Conservation (phyloP, 2,329 filamentous ascomycete genomes). For the Fusarium equiseti region DNA sequence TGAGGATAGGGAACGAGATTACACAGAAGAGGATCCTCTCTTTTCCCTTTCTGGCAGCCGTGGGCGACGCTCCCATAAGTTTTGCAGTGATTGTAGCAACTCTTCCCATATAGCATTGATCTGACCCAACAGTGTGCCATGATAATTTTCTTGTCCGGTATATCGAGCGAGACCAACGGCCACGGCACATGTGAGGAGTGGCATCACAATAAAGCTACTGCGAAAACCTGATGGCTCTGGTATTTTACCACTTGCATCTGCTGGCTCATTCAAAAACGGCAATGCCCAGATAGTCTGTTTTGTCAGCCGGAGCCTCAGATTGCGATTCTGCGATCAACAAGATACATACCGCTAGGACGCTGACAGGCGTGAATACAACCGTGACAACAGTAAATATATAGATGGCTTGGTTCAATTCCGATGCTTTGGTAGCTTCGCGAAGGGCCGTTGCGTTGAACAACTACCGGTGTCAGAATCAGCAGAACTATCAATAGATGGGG, state of each 20-base stretch:
- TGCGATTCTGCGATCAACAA: too few species aligned
- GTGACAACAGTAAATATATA: neutral
- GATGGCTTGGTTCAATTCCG: neutral
- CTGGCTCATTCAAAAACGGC: neutral
- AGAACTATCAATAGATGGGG: accelerated
- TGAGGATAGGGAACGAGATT: neutral
- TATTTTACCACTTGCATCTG: accelerated
- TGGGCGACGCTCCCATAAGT: neutral
- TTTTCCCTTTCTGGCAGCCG: neutral
- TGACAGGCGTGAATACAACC: neutral
- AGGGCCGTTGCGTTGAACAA: neutral
- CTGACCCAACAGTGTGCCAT: accelerated
- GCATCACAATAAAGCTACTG: neutral
- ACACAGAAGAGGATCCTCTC: neutral
- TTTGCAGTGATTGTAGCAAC: accelerated
- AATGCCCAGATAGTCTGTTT: accelerated
- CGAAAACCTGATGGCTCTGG: neutral
- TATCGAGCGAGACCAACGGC: neutral
- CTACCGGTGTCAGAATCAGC: neutral
- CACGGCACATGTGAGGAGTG: neutral
- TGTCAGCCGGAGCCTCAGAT: neutral
- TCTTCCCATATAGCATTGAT: accelerated
- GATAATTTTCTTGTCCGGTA: accelerated
- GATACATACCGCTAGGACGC: neutral
- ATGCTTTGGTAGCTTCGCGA: neutral